Evolutionary conservation across 352 stramenopile species (phyloP), one percentile per base, ranked within the genome.

Genomic region (Phytophthora tubulina): DNA sequence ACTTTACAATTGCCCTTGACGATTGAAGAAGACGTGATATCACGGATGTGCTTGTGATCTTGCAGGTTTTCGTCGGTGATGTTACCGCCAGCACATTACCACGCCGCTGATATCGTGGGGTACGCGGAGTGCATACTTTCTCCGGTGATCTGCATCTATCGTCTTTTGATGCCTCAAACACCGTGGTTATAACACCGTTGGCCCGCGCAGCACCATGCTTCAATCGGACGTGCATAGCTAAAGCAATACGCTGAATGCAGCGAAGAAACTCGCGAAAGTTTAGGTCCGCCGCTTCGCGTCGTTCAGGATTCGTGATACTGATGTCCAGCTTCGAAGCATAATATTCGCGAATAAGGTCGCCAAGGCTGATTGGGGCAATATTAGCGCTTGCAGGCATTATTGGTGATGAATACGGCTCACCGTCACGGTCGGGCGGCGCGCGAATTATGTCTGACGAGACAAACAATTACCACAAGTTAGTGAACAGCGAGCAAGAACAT

Each of bases 221-320:
- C 14, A 46, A 79, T 27, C 77, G 72, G 21, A 73, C 65, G 42
- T 92, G 73, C 86, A 94, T 94, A 2, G 86, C 80, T 52, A 94
- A 73, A 6, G 86, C 76, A 50, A 94, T 75, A 10, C 86, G 85
- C 51, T 92, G 82, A 8, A 92, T 69, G 36, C 85, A 93, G 2
- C 86, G 80, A 7, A 92, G 68, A 59, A 94, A 94, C 57, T 94
- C 86, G 15, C 82, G 85, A 38, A 94, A 92, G 17, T 71, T 92
- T 13, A 94, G 58, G 51, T 93, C 79, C 21, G 79, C 59, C 9
- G 77, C 70, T 54, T 93, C 84, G 4, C 85, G 75, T 3, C 83
- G 82, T 15, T 60, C 57, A 2, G 78, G 46, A 53, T 91, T 82
- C 2, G 84, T 65, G 36, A 93, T 88, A 49, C 85, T 89, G 30